phyloP scores from a whole-genome alignment of 2,329 filamentous ascomycete genomes.

The Moelleriella libera region DNA sequence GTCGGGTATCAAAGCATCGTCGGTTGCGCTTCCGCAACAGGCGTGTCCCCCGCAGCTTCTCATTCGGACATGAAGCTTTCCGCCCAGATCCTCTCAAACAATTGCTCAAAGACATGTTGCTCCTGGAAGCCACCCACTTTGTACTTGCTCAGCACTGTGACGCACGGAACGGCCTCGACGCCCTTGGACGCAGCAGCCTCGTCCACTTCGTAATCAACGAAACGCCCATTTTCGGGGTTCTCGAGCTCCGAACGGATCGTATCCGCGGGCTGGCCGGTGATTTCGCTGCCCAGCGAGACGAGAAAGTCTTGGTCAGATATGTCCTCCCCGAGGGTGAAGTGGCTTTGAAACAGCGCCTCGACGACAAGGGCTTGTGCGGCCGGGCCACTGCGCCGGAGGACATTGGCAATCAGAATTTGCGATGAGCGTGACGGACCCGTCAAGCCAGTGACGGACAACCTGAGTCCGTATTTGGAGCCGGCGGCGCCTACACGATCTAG shows the following conservation, averaged over 20 bases:
- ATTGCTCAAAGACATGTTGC: constrained; percentile 45
- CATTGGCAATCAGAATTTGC: constrained; percentile 32
- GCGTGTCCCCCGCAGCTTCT: neutral
- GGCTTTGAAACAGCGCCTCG: constrained; percentile 24
- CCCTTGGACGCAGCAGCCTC: constrained; percentile 13
- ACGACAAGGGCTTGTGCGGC: constrained; percentile 24
- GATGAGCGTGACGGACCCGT: constrained; percentile 29
- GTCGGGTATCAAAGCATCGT: neutral
- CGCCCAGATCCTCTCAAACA: constrained; percentile 45
- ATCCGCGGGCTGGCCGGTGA: constrained; percentile 14
- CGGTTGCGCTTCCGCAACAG: neutral
- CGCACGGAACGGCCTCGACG: constrained; percentile 58
- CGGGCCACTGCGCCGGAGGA: constrained; percentile 16
- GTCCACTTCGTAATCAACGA: constrained; percentile 17
- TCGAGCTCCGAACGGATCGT: constrained; percentile 15
- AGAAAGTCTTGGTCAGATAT: constrained; percentile 26
- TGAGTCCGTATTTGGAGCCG: constrained; percentile 22
- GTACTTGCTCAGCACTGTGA: constrained; percentile 54
- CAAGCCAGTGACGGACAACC: constrained; percentile 24
- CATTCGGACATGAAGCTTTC: neutral
- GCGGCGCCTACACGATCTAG: constrained; percentile 16
- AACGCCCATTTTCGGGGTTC: constrained; percentile 12
- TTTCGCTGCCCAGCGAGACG: constrained; percentile 15
- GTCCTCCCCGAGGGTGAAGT: constrained; percentile 27
- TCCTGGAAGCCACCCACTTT: constrained; percentile 61